These are phyloP conservation scores for Ramularia endophylla DNA, from an alignment of 2,329 filamentous ascomycete genomes.

Conservation along the genomic window DNA sequence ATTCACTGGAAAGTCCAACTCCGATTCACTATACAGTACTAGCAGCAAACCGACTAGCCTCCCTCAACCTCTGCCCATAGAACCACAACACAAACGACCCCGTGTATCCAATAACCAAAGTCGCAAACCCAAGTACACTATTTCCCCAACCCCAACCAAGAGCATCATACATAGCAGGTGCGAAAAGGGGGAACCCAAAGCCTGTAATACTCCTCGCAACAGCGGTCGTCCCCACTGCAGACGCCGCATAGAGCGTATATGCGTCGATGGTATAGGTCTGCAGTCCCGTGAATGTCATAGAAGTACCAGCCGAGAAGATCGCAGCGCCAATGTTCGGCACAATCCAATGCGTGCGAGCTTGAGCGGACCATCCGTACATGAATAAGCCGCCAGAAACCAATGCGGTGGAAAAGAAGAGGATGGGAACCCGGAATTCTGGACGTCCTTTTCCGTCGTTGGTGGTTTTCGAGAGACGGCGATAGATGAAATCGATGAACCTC, in stretches of 20 bases:
- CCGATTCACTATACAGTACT: too few relatives aligned
- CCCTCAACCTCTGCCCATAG: conserved; percentile 29
- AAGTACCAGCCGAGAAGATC: conserved; percentile 47
- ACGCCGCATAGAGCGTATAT: conserved; percentile 41
- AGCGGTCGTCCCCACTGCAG: conserved; percentile 47
- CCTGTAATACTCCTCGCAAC: conserved; percentile 50
- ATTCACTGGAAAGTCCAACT: too few relatives aligned
- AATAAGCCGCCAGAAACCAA: conserved; percentile 50
- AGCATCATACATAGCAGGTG: conserved; percentile 41
- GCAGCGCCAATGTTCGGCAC: conserved; percentile 52
- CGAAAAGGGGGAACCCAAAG: conserved; percentile 55
- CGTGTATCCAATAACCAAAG: conserved; percentile 44
- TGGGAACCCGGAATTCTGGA: conserved; percentile 40
- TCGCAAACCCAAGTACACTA: conserved; percentile 49
- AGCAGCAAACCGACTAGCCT: conserved; percentile 23
- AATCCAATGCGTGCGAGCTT: too few relatives aligned
- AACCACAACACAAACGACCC: conserved; percentile 40
- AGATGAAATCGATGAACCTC: conserved; percentile 25
- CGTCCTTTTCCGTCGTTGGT: conserved; percentile 20
- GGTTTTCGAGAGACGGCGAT: conserved; percentile 21
- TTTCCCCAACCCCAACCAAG: conserved; percentile 46
- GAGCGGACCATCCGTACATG: conserved; percentile 53
- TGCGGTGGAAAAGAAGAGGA: conserved; percentile 48
- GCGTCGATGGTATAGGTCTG: conserved; percentile 56
- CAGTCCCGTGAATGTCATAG: conserved; percentile 49